Conservation (phyloP, 805 yeast species). For the Hanseniaspora mollemarum region DNA sequence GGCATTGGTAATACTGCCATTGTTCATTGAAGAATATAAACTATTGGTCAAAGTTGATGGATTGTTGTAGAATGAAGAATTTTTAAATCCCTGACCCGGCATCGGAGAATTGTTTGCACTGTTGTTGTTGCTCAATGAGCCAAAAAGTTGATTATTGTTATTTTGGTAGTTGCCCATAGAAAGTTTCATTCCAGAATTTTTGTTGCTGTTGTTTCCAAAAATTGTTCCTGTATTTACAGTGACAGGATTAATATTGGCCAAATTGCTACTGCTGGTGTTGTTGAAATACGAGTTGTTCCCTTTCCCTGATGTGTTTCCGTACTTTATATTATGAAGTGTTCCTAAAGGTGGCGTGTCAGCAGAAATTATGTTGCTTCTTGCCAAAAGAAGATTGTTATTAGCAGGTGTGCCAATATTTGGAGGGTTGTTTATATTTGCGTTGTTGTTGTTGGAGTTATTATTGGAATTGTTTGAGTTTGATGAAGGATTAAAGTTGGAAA, state of each 20-base stretch:
- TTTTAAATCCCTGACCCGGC: slow-evolving; percentile 1
- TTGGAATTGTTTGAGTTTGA: background rate
- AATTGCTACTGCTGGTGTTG: background rate
- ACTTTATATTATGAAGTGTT: slow-evolving; percentile 10
- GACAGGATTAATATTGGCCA: background rate
- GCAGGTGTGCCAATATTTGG: slow-evolving; percentile 3
- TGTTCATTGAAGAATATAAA: background rate
- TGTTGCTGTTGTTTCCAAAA: background rate
- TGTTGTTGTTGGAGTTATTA: slow-evolving; percentile 19
- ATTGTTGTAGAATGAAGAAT: slow-evolving; percentile 13
- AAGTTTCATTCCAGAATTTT: background rate
- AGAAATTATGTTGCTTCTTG: slow-evolving; percentile 4
- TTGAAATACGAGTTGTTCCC: background rate
- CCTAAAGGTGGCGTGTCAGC: slow-evolving; percentile 16
- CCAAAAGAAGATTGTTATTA: background rate
- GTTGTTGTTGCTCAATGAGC: background rate
- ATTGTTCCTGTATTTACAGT: background rate
- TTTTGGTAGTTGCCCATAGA: background rate
- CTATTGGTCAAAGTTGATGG: slow-evolving; percentile 5
- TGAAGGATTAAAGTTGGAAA: background rate
- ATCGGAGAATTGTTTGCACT: slow-evolving; percentile 1
- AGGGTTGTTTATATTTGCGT: slow-evolving; percentile 16
- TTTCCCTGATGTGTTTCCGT: background rate
- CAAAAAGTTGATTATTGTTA: background rate
- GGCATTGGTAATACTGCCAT: background rate